A percentile compares a stretch with the other conserved stretches of the same genome.
Conservation (phyloP, 306 rosid genomes). For the Clitoria ternatea region DNA sequence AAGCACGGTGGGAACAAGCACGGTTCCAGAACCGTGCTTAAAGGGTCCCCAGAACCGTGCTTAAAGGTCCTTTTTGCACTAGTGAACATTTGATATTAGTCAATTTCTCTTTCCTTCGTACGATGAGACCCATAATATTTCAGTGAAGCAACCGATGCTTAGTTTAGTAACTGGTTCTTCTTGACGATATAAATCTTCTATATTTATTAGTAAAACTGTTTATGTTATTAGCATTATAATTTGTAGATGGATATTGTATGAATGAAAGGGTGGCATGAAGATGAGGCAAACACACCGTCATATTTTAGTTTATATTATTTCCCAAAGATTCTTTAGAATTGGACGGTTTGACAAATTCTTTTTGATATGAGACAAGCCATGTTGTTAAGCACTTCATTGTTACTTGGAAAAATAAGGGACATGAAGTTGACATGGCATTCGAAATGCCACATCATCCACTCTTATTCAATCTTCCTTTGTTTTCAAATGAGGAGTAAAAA, state of each 20-base stretch:
- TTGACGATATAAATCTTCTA: background rate
- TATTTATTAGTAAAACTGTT: background rate
- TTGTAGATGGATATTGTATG: background rate
- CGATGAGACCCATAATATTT: no score
- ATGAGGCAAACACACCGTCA: constrained; percentile 9
- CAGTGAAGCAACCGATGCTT: no score
- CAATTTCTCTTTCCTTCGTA: no score
- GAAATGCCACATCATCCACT: constrained; percentile 31
- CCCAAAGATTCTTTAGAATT: background rate
- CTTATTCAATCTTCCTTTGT: constrained; percentile 33
- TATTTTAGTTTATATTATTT: background rate
- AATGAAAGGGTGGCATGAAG: background rate
- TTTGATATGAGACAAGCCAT: constrained; percentile 34
- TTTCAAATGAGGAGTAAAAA: no score
- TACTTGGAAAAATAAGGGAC: background rate
- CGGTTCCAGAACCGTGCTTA: no score
- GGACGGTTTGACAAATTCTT: constrained; percentile 43
- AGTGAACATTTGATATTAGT: no score
- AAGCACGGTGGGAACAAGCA: no score
- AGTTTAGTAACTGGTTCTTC: no score
- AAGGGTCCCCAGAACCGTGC: no score
- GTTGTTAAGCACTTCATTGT: constrained; percentile 42
- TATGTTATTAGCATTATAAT: background rate
- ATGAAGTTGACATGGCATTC: constrained; percentile 40
- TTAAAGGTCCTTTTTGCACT: no score